phyloP scores from a whole-genome alignment of 164 flowering plant genomes.

The Akebia trifoliata region DNA sequence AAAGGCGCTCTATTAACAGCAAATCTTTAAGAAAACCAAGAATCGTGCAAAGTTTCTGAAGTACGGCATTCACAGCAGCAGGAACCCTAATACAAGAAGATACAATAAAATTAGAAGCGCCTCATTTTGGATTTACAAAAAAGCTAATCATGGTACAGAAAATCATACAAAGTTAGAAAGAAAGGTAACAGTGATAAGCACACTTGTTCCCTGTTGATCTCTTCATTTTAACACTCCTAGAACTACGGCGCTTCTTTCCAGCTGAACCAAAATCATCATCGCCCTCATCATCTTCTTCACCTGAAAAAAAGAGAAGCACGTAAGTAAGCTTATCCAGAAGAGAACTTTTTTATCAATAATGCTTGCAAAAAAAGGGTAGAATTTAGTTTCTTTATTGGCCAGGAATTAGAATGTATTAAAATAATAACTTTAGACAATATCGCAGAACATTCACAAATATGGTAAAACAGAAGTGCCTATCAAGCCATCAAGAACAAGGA shows the following conservation, averaged over 20 bases:
- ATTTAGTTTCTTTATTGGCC: too few relatives aligned
- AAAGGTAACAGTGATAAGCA: conserved; percentile 26
- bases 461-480: not conserved
- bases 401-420: too few relatives aligned
- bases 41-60: conserved; percentile 87
- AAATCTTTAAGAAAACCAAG: conserved; percentile 76
- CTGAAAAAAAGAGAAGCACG: conserved; percentile 28
- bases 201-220: conserved; percentile 71
- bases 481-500: not conserved
- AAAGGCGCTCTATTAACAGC: conserved; percentile 65
- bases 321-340: conserved; percentile 1
- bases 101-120: conserved; percentile 15
- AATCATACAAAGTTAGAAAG: conserved; percentile 19
- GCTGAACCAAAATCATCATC: conserved; percentile 63
- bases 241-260: conserved; percentile 56
- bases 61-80: conserved; percentile 51
- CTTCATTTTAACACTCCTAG: conserved; percentile 52
- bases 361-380: too few relatives aligned
- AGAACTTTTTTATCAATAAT: too few relatives aligned
- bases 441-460: not conserved
- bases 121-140: conserved; percentile 10
- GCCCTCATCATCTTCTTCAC: conserved; percentile 67
- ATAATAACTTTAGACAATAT: too few relatives aligned
- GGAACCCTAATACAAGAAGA: conserved; percentile 51
- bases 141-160: conserved; percentile 11